Evolutionary conservation across 352 stramenopile species (phyloP), one percentile per base, ranked within the genome.

Genomic region (Globisporangium spinosum): DNA sequence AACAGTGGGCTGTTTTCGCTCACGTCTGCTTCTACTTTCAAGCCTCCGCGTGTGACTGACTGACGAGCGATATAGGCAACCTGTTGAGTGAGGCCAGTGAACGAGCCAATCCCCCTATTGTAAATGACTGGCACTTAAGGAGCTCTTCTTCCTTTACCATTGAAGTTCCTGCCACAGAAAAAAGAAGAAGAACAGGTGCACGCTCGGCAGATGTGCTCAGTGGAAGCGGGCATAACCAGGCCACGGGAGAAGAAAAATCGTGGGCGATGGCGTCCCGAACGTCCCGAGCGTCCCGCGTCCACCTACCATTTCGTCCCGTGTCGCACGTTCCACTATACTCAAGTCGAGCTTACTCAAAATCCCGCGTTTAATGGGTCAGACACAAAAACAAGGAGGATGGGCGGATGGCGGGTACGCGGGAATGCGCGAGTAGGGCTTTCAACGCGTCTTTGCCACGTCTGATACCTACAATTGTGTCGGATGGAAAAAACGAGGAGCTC

Each of bases 131-230:
- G 43, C 29, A 32, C 7, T 32, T 8, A 32, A 49, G 13, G 13
- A 47, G 13, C 12, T 20, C 9, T 40, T 40, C 9, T 9, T 40
- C 8, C 27, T 43, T 34, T 43, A 17, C 17, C 7, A 60, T 60
- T 60, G 55, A 60, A 60, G 55, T 60, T 60, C 15, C 29, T 15
- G 53, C 55, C 2, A 10, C 55, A 60, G 55, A 60, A 60, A 67
- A 56, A 58, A 29, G 58, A 65, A 45, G 25, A n/a, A 27, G 29
- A 13, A 47, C 13, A 47, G 40, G 40, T 47, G 13, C 40, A 47
- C 40, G 3, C 40, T 47, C 3, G 15, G 40, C 10, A 43, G 53
- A 58, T 38, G 15, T 22, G 12, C 10, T 22, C 53, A 58, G 53
- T 38, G 40, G 13, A 32, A 15, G 40, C 13, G 4, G 3, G 13